Conservation (phyloP, 768 basidiomycete genomes). For the Kondoa malvinella region DNA sequence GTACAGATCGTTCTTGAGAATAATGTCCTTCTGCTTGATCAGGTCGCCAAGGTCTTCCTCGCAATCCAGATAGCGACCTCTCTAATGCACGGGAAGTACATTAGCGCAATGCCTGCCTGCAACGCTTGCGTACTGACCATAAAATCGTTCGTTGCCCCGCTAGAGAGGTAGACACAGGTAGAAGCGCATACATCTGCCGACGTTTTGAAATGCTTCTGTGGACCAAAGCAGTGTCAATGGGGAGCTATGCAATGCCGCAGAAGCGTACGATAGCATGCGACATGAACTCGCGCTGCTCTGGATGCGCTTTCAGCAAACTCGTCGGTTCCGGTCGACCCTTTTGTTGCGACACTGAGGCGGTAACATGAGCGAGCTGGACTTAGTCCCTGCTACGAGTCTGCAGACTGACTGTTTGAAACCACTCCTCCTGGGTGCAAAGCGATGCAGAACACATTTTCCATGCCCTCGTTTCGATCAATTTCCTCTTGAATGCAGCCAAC, state of each 20-base stretch:
- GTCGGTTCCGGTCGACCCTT: background rate
- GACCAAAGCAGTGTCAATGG: background rate
- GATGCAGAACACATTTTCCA: background rate
- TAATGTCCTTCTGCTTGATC: background rate
- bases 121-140: background rate
- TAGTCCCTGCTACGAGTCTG: too few relatives aligned
- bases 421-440: background rate
- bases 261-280: background rate
- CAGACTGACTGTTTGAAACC: background rate
- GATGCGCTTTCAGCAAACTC: background rate
- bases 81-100: background rate
- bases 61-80: background rate
- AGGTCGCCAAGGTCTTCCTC: background rate
- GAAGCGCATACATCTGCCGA: background rate
- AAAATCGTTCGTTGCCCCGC: background rate
- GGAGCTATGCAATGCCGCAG: background rate
- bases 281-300: background rate
- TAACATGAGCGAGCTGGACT: too few relatives aligned
- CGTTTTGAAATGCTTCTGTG: background rate
- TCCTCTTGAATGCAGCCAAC: background rate
- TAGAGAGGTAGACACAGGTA: background rate
- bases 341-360: background rate
- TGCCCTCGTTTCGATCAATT: background rate
- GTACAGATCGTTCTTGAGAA: background rate
- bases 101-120: background rate